Conservation (phyloP, 805 yeast species). For the Nakazawaea anatomiae region DNA sequence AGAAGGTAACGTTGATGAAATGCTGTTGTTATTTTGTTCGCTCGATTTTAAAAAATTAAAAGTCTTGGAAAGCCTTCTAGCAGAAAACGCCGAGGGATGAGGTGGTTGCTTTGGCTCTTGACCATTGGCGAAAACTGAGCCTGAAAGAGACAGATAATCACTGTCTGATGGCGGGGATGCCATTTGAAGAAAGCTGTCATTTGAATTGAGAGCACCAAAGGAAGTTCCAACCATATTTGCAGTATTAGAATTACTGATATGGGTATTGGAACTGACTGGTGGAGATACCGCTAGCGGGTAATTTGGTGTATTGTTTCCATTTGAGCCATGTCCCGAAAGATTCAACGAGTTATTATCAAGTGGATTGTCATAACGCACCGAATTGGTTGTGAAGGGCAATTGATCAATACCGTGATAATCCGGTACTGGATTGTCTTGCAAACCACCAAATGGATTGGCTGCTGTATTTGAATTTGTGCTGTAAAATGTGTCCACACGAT, state of each 20-base stretch:
- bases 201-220: not conserved
- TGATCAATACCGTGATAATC: not conserved
- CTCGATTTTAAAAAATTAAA: constrained; percentile 20
- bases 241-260: not conserved
- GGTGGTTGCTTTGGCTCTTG: not conserved
- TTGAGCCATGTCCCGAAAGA: not conserved
- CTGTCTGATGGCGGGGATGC: not conserved
- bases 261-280: not conserved
- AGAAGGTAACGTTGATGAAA: not conserved
- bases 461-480: not conserved
- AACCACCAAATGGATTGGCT: constrained; percentile 3
- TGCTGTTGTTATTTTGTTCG: not conserved
- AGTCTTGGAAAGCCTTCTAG: constrained; percentile 24
- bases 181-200: not conserved
- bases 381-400: not conserved
- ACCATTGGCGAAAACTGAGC: not conserved
- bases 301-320: not conserved
- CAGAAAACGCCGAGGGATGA: constrained; percentile 19
- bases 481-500: not conserved
- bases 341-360: constrained; percentile 1
- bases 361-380: not conserved
- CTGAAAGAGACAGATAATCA: not conserved
- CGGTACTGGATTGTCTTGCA: not conserved
- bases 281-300: not conserved
- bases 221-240: not conserved